A percentile compares a stretch with the other conserved stretches of the same genome.
phyloP scores from a whole-genome alignment of 768 basidiomycete genomes.

The Termitomyces sp. region DNA sequence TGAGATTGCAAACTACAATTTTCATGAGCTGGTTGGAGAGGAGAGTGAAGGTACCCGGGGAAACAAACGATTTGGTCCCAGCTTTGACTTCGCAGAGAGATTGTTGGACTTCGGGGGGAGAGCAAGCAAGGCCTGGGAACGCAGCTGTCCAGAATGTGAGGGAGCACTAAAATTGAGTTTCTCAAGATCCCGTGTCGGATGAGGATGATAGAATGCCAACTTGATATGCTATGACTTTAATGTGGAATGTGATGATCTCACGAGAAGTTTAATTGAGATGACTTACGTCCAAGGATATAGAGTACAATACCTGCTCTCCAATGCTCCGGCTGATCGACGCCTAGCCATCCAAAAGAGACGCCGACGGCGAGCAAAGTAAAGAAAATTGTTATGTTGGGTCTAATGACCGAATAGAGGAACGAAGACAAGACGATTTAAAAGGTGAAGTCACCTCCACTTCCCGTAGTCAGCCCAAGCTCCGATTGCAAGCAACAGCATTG shows the following conservation, averaged over 20 bases:
- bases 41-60: too few species aligned
- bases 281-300: constrained; percentile 61
- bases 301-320: constrained; percentile 59
- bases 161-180: constrained; percentile 37
- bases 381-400: constrained; percentile 74
- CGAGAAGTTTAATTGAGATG: neutral
- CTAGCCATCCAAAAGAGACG: constrained; percentile 76
- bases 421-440: too few species aligned
- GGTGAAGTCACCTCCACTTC: constrained; percentile 51
- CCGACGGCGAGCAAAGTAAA: constrained; percentile 63
- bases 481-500: constrained; percentile 54
- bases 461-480: constrained; percentile 85
- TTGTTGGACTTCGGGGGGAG: constrained; percentile 62
- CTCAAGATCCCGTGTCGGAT: neutral
- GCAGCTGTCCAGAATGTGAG: constrained; percentile 84
- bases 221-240: constrained; percentile 66
- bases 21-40: neutral
- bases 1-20: constrained; percentile 42
- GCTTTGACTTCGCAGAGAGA: constrained; percentile 35
- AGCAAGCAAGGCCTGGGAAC: constrained; percentile 68
- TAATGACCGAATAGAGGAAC: too few species aligned
- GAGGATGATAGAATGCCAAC: constrained; percentile 20
- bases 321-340: constrained; percentile 56
- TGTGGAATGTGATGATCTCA: too few species aligned
- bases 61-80: constrained; percentile 43